Conservation (phyloP, 2,329 filamentous ascomycete species). For the Pezicula rhizophila region DNA sequence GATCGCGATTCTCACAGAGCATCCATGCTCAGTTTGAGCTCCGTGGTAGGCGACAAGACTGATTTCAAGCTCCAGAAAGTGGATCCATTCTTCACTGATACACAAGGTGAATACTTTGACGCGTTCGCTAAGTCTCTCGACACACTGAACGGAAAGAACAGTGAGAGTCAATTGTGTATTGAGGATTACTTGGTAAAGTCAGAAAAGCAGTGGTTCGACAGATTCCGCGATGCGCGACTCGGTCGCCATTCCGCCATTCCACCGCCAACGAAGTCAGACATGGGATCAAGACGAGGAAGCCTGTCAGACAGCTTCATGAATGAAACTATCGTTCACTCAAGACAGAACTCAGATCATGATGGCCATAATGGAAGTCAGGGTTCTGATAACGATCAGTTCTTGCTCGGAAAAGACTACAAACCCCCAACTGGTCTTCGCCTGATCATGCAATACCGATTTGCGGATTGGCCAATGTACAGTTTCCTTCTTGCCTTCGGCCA, state of each 20-base stretch:
- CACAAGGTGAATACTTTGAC: conserved; percentile 54
- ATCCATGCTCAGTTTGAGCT: conserved; percentile 34
- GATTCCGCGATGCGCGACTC: conserved; percentile 52
- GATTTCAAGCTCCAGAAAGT: conserved; percentile 60
- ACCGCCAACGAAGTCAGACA: background rate
- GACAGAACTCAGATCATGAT: background rate
- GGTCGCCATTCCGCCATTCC: conserved; percentile 24
- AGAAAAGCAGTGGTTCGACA: conserved; percentile 61
- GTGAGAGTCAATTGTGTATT: conserved; percentile 53
- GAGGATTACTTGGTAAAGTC: conserved; percentile 59
- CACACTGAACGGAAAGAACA: conserved; percentile 46
- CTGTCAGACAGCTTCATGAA: conserved; percentile 1
- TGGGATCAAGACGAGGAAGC: background rate
- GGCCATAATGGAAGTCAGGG: background rate
- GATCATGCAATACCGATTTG: conserved; percentile 48
- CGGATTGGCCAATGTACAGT: conserved; percentile 59
- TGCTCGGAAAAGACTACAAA: conserved; percentile 45
- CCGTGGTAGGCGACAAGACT: conserved; percentile 52
- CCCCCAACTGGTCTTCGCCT: conserved; percentile 50
- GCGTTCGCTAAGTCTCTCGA: conserved; percentile 53
- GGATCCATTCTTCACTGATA: conserved; percentile 62
- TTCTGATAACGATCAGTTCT: conserved; percentile 38
- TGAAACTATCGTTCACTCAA: conserved; percentile 1
- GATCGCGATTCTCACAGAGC: background rate
- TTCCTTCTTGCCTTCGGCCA: conserved; percentile 54